A percentile compares a stretch with the other conserved stretches of the same genome.
phyloP scores from a whole-genome alignment of 306 rosid genomes.

The Begonia fuchsioides region DNA sequence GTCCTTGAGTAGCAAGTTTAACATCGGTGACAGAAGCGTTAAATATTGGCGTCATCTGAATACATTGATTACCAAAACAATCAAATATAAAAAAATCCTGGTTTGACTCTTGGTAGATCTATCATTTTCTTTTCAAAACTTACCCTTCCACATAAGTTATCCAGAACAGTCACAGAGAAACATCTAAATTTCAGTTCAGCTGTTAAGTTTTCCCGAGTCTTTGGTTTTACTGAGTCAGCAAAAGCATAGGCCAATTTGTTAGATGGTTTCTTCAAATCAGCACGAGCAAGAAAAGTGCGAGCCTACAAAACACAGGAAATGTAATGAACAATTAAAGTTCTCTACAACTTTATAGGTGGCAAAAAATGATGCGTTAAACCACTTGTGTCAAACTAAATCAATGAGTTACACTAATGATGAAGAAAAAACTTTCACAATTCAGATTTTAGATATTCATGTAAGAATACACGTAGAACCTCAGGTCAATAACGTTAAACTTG shows the following conservation, averaged over 20 bases:
- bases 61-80: slow-evolving; percentile 12
- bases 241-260: slow-evolving; percentile 66
- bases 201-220: slow-evolving; percentile 68
- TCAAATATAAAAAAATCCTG: slow-evolving; percentile 1
- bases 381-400: not conserved
- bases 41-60: slow-evolving; percentile 87
- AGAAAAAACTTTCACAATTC: not conserved
- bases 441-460: not conserved
- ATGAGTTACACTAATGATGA: not conserved
- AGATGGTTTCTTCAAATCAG: slow-evolving; percentile 76
- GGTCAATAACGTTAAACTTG: not conserved
- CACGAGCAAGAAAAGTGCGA: slow-evolving; percentile 80
- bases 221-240: slow-evolving; percentile 76
- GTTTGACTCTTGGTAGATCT: slow-evolving; percentile 5
- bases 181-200: slow-evolving; percentile 80
- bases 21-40: slow-evolving; percentile 78
- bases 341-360: too few species aligned
- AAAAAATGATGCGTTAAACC: too few species aligned
- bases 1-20: slow-evolving; percentile 93
- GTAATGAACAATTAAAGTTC: not conserved
- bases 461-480: not conserved
- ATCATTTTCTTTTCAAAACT: slow-evolving; percentile 5
- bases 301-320: slow-evolving; percentile 44
- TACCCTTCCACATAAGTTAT: slow-evolving; percentile 93
- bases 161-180: slow-evolving; percentile 78